These are phyloP conservation scores for Somion occarium DNA, from an alignment of 1,284 basidiomycete species.

Conservation along the genomic window DNA sequence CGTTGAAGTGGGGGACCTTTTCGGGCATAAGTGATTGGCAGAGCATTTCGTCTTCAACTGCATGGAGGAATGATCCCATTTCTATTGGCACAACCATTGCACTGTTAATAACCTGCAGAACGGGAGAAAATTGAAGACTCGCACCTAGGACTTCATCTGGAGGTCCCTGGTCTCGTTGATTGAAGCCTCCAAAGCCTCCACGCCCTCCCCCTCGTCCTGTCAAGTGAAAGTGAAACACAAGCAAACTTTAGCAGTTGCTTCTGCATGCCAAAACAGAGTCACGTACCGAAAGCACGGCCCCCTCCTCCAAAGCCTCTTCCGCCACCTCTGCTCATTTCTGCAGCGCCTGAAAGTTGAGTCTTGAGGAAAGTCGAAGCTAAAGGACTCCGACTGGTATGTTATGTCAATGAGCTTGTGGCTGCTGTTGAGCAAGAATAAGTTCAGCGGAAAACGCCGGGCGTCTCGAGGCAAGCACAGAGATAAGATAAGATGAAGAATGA, in stretches of 20 bases:
- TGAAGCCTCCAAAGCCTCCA: slow-evolving; percentile 39
- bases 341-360: not conserved
- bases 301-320: slow-evolving; percentile 4
- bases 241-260: not conserved
- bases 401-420: no score
- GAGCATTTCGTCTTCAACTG: slow-evolving; percentile 98
- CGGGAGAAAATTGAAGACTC: not conserved
- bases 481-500: not conserved
- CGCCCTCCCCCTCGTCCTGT: not conserved
- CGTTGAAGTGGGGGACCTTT: slow-evolving; percentile 99
- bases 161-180: slow-evolving; percentile 73
- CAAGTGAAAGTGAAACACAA: not conserved
- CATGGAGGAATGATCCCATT: slow-evolving; percentile 88
- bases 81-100: slow-evolving; percentile 53
- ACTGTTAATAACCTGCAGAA: not conserved
- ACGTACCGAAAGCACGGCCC: slow-evolving; percentile 6
- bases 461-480: not conserved
- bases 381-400: not conserved
- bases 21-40: slow-evolving; percentile 83
- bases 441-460: not conserved
- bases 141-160: slow-evolving; percentile 81
- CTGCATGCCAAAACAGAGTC: not conserved
- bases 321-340: slow-evolving; percentile 4
- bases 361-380: not conserved
- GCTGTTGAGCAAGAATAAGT: not conserved